These are phyloP conservation scores for carrot (Daucus carota) DNA, from an alignment of 129 eudicot genomes.

Conservation along the genomic window DNA sequence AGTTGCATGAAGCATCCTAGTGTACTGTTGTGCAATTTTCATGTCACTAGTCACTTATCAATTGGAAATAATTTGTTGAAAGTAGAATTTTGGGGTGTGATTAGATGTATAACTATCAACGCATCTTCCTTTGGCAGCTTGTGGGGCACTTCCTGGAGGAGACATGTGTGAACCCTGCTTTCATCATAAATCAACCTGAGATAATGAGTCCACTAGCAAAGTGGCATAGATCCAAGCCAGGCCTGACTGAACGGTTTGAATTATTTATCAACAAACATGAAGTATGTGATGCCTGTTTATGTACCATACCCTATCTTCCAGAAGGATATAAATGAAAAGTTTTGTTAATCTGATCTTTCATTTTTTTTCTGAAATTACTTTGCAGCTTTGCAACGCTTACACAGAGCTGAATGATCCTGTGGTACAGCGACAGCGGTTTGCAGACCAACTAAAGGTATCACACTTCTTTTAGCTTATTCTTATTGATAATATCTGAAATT, in stretches of 20 bases:
- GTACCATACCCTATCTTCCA: neutral
- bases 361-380: neutral
- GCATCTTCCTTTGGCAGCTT: constrained; percentile 36
- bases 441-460: constrained; percentile 87
- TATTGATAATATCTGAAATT: neutral
- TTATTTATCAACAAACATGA: constrained; percentile 92
- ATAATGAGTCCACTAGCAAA: constrained; percentile 98
- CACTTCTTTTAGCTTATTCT: neutral
- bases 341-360: neutral
- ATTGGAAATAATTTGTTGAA: neutral
- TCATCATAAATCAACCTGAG: constrained; percentile 91
- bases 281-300: constrained; percentile 23
- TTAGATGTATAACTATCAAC: neutral
- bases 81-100: neutral
- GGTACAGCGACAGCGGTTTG: constrained; percentile 89
- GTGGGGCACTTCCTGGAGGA: constrained; percentile 94
- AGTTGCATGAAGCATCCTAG: neutral
- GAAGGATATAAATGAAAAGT: neutral
- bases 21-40: neutral
- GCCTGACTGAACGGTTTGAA: constrained; percentile 87
- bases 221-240: constrained; percentile 89
- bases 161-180: constrained; percentile 74
- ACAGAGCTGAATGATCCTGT: constrained; percentile 95
- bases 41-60: neutral
- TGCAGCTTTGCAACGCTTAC: constrained; percentile 94